Base-by-base conservation (phyloP, 1,284 basidiomycete genomes). In the Marasmius oreades region DNA sequence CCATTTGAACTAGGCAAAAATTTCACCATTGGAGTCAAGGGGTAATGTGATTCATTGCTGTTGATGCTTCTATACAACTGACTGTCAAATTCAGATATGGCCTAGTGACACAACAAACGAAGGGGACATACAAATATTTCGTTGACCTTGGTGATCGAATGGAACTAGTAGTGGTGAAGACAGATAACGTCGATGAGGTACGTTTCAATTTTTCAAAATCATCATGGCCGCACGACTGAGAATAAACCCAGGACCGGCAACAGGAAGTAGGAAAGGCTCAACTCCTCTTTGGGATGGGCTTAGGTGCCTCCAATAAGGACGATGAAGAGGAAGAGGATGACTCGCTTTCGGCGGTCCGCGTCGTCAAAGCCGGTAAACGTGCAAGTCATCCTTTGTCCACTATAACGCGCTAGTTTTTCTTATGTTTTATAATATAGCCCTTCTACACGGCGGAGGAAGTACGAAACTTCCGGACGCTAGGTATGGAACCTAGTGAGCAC, bases 391-490 rank as follows among this genome's bases (percentile, higher is more conserved):
- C 5, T 5, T 23, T 20, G 43, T 51, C 11, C 52, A 11, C 16
- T 51, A 5, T 34, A 42, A 11, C 36, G 18, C 3, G 2, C 45
- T 14, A 55, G 18, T 14, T 45, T n/a, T 48, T 16, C 31, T 18
- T 24, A 24, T 20, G 7, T 44, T n/a, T 43, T 20, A 14, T 48
- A n/a, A n/a, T n/a, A 5, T 62, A 93, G 87, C 82, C 92, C 11
- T 92, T 93, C 67, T 97, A 92, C 67, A 89, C 85, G 0, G 78
- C 85, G n/a, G 88, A 93, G 16, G 93, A 98, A 67, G 77, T 96
- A 55, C 81, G 79, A 31, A 81, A 84, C 14, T 90, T 98, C 73
- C 86, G 91, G 59, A 90, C 88, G 0, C 67, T 95, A 59, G 89
- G 86, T 11, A 71, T 93, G 45, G 77, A 88, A 61, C 88, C 93